Evolutionary conservation across 1,284 basidiomycete species (phyloP).

Genomic region (Marasmius oreades): DNA sequence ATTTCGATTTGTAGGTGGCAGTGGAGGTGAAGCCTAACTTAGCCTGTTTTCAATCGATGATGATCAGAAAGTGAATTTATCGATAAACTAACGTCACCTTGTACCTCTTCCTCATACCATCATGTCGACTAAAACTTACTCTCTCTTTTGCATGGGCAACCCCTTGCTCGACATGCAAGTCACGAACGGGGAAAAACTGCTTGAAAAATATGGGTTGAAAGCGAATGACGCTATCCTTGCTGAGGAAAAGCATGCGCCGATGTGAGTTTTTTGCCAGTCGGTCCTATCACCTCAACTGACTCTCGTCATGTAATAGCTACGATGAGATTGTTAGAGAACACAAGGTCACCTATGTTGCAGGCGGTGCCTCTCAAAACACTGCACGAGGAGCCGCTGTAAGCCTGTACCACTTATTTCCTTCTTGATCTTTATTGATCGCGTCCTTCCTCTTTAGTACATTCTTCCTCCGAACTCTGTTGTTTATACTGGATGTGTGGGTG

Average conservation of each 20-base stretch:
- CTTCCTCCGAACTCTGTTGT: slow-evolving; percentile 90
- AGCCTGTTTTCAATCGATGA: too few species aligned
- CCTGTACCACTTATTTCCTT: slow-evolving; percentile 18
- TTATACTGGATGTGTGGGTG: slow-evolving; percentile 93
- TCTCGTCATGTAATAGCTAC: slow-evolving; percentile 46
- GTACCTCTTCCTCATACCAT: not conserved
- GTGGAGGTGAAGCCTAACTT: too few species aligned
- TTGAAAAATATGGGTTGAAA: slow-evolving; percentile 91
- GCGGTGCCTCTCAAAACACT: slow-evolving; percentile 96
- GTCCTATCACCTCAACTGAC: not conserved
- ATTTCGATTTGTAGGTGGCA: too few species aligned
- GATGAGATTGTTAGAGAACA: slow-evolving; percentile 81
- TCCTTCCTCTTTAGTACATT: slow-evolving; percentile 61
- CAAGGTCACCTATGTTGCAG: slow-evolving; percentile 89
- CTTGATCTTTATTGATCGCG: slow-evolving; percentile 1
- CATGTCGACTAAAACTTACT: slow-evolving; percentile 34
- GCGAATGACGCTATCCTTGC: slow-evolving; percentile 97
- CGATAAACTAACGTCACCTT: too few species aligned
- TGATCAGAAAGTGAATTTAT: not conserved
- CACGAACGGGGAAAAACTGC: slow-evolving; percentile 39
- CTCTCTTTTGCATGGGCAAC: slow-evolving; percentile 84
- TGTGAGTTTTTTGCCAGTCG: slow-evolving; percentile 47
- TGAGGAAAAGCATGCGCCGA: slow-evolving; percentile 80
- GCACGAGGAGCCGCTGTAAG: slow-evolving; percentile 94
- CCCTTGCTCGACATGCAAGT: slow-evolving; percentile 91